phyloP scores from a whole-genome alignment of 345 rosid species.

The Arabis hirsuta region DNA sequence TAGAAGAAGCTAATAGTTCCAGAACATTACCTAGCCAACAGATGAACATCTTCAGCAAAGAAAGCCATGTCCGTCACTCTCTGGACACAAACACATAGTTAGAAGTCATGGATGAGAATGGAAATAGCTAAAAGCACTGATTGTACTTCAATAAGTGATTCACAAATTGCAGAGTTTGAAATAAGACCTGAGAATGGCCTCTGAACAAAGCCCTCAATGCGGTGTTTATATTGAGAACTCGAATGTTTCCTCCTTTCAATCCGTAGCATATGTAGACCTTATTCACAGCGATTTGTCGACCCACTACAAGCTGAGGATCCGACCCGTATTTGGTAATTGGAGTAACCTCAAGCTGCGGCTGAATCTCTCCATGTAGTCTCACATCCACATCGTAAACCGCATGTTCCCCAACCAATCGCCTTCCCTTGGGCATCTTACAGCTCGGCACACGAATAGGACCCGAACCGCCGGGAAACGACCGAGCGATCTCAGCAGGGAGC shows the following conservation, averaged over 20 bases:
- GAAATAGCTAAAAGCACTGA: not conserved
- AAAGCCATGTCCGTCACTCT: conserved; percentile 91
- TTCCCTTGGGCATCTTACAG: conserved; percentile 63
- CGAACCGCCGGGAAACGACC: conserved; percentile 42
- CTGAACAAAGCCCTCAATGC: conserved; percentile 81
- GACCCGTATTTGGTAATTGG: conserved; percentile 90
- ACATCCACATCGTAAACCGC: conserved; percentile 70
- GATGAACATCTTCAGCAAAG: conserved; percentile 91
- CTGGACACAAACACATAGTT: conserved; percentile 48
- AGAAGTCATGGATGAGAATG: not conserved
- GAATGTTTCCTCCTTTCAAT: conserved; percentile 75
- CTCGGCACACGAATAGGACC: conserved; percentile 56
- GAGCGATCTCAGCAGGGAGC: conserved; percentile 40
- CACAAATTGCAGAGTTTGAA: not conserved
- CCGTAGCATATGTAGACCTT: conserved; percentile 83
- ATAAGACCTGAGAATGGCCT: conserved; percentile 76
- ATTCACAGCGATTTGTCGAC: conserved; percentile 87
- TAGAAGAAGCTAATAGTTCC: conserved; percentile 8
- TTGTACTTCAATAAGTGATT: not conserved
- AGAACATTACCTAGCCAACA: conserved; percentile 76
- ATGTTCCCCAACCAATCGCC: conserved; percentile 58
- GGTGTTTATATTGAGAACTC: conserved; percentile 83
- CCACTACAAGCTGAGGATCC: conserved; percentile 81
- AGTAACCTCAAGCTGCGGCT: conserved; percentile 87
- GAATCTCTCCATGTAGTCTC: conserved; percentile 65